Evolutionary conservation across 2,329 filamentous ascomycete species (phyloP), one percentile per base, ranked within the genome.

Genomic region (Byssoonygena ceratinophila): DNA sequence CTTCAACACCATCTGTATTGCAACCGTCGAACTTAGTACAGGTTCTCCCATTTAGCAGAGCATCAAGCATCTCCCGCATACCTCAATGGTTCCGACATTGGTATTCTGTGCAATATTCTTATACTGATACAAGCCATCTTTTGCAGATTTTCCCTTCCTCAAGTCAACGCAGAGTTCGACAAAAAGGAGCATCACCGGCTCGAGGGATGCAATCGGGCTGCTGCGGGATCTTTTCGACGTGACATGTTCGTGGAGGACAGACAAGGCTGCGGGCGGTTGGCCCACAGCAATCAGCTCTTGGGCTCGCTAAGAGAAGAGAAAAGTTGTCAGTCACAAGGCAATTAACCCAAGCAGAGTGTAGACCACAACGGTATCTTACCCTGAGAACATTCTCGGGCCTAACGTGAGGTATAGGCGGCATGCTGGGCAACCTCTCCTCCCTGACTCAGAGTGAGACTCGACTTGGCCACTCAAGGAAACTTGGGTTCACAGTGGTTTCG

Each of bases 41-140:
- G 34, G 14, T 37, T 16, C 36, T 51, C 37, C 12, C 22, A 31
- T 29, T 4, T 29, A 20, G 4, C 8, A 37, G 9, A 31, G 58
- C 48, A 48, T 12, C 4, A 31, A 39, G 20, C 32, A 25, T 25
- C 16, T 18, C 41, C 47, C 32, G 49, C 69, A 55, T 74, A 88
- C 85, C 82, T 97, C 92, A 69, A 98, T 98, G 57, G 92, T 98
- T 63, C 82, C 89, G 61, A 98, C 89, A 68, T 97, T 97, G 63
- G 91, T 95, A 76, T 98, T 98, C 72, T 98, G 92, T 52, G 90
- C 91, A 61, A 96, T 97, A 72, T 98, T 98, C 80, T 98, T 98
- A 81, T 98, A 98, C 72, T 96, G 92, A 72, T 97, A 98, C 46
- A 98, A 80, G 57, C 92, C 92, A 75, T 98, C 92, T 79, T 98